phyloP scores from a whole-genome alignment of 495 filamentous ascomycete species.

The Aspergillus sclerotiicarbonarius region DNA sequence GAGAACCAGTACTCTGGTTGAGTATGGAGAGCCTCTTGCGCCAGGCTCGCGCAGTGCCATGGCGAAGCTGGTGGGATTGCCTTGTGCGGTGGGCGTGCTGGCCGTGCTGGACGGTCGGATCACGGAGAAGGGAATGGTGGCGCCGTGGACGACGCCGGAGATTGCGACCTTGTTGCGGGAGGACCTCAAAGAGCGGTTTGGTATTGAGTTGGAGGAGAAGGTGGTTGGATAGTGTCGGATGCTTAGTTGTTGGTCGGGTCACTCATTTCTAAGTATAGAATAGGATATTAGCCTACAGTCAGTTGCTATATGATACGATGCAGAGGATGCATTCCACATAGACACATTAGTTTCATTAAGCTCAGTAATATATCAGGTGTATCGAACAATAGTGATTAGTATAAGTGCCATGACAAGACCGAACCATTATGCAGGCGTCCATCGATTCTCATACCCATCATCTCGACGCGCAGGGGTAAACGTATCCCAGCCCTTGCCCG shows the following conservation, averaged over 20 bases:
- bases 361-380: too few relatives aligned
- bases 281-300: too few relatives aligned
- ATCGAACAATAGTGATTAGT: neutral
- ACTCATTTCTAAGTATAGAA: too few relatives aligned
- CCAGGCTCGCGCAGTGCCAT: neutral
- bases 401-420: neutral
- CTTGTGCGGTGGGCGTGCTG: neutral
- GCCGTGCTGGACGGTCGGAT: neutral
- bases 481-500: constrained; percentile 13
- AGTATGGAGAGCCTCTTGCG: neutral
- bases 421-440: neutral
- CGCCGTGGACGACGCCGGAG: neutral
- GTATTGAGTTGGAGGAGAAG: neutral
- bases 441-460: neutral
- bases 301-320: too few relatives aligned
- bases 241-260: too few relatives aligned
- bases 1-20: neutral
- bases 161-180: neutral
- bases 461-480: constrained; percentile 12
- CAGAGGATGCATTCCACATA: too few relatives aligned
- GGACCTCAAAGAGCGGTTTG: neutral
- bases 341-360: too few relatives aligned
- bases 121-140: neutral
- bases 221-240: neutral
- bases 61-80: neutral